A percentile compares a stretch with the other conserved stretches of the same genome.
These are phyloP conservation scores for Senna tora DNA, from an alignment of 306 rosid species.

Conservation along the genomic window DNA sequence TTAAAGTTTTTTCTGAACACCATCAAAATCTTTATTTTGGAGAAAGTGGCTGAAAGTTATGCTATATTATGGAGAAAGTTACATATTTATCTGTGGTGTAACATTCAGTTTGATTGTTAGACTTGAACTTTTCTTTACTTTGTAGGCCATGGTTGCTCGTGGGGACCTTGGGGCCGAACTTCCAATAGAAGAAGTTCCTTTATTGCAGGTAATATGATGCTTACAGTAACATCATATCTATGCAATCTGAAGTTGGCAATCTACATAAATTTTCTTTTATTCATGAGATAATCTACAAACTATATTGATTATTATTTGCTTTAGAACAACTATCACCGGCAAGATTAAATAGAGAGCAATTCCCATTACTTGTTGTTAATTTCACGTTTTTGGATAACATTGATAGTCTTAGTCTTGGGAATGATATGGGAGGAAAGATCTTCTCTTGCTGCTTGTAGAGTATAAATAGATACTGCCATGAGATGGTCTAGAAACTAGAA, in stretches of 20 bases:
- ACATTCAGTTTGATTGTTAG: conserved; percentile 25
- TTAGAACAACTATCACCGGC: conserved; percentile 7
- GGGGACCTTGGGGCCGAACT: conserved; percentile 99
- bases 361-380: conserved; percentile 10
- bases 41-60: conserved; percentile 8
- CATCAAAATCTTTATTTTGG: conserved; percentile 15
- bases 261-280: conserved; percentile 17
- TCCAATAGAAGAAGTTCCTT: conserved; percentile 97
- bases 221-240: conserved; percentile 12
- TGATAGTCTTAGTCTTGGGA: conserved; percentile 16
- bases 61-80: conserved; percentile 20
- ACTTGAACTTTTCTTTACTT: conserved; percentile 34
- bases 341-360: conserved; percentile 30
- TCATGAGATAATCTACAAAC: conserved; percentile 30
- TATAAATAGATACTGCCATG: conserved; percentile 4
- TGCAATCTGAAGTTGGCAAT: conserved; percentile 15
- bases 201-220: conserved; percentile 71
- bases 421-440: conserved; percentile 31
- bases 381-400: conserved; percentile 16
- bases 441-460: conserved; percentile 32
- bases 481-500: conserved; percentile 4
- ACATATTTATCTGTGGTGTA: conserved; percentile 17
- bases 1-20: conserved; percentile 25
- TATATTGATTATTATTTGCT: conserved; percentile 17
- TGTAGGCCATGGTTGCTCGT: conserved; percentile 98